A percentile compares a stretch with the other conserved stretches of the same genome.
Evolutionary conservation across 768 basidiomycete species (phyloP).

Genomic region (Lentinula sp.): DNA sequence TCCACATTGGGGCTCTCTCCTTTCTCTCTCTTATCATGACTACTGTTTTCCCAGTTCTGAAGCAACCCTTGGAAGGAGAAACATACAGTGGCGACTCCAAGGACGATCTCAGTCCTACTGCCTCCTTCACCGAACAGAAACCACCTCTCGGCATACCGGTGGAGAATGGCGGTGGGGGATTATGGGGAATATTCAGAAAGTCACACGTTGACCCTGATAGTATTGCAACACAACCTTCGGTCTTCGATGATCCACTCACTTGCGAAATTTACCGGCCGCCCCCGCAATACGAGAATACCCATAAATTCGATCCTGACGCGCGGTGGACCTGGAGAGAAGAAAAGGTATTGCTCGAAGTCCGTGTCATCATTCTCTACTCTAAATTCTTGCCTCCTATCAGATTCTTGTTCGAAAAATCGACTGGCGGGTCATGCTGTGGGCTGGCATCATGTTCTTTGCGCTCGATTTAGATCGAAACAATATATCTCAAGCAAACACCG

Average conservation of each 20-base stretch:
- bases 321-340: conserved; percentile 74
- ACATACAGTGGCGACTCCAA: neutral
- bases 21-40: conserved; percentile 11
- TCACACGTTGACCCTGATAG: conserved; percentile 34
- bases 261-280: conserved; percentile 48
- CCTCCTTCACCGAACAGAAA: conserved; percentile 14
- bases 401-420: conserved; percentile 55
- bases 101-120: neutral
- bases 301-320: conserved; percentile 58
- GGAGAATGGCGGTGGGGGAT: conserved; percentile 15
- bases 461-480: conserved; percentile 57
- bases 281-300: conserved; percentile 50
- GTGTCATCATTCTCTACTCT: neutral
- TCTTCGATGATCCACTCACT: conserved; percentile 51
- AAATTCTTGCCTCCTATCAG: conserved; percentile 18
- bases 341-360: conserved; percentile 23
- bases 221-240: conserved; percentile 56
- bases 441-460: conserved; percentile 57
- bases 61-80: neutral
- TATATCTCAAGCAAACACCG: conserved; percentile 60
- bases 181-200: conserved; percentile 25
- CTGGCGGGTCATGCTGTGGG: conserved; percentile 53
- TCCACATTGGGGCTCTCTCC: neutral
- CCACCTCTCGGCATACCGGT: conserved; percentile 26
- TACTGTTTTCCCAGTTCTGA: conserved; percentile 7